Conservation (phyloP, 768 basidiomycete species). For the Termitomyces sp. region DNA sequence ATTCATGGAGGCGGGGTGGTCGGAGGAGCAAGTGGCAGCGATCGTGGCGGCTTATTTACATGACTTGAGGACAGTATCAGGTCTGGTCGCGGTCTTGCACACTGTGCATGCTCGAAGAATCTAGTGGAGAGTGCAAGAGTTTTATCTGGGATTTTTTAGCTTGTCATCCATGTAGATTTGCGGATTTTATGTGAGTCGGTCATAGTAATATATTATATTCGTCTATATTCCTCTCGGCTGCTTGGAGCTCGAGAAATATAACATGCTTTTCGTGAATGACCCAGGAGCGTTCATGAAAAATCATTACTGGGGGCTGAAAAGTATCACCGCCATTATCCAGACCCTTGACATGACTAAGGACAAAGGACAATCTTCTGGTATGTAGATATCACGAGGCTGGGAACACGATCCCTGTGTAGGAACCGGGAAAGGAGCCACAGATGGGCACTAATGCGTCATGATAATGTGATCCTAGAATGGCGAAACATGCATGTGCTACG, state of each 20-base stretch:
- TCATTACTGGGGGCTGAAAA: too few species aligned
- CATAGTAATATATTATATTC: not conserved
- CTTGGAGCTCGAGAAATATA: too few species aligned
- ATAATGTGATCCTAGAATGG: not conserved
- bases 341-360: too few species aligned
- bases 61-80: slow-evolving; percentile 44
- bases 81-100: slow-evolving; percentile 46
- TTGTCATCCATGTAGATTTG: not conserved
- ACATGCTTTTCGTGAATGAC: too few species aligned
- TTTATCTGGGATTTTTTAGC: not conserved
- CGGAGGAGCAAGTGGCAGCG: slow-evolving; percentile 31
- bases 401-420: too few species aligned
- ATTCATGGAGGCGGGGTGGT: slow-evolving; percentile 36
- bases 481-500: not conserved
- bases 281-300: too few species aligned
- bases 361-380: too few species aligned
- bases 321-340: too few species aligned
- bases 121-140: not conserved
- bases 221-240: not conserved
- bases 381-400: not conserved
- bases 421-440: not conserved
- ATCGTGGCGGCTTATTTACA: slow-evolving; percentile 38
- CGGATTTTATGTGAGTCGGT: not conserved
- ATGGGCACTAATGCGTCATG: not conserved
- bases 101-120: slow-evolving; percentile 40